Conservation (phyloP, 257 asterid genomes). For the Plantago elongata region DNA sequence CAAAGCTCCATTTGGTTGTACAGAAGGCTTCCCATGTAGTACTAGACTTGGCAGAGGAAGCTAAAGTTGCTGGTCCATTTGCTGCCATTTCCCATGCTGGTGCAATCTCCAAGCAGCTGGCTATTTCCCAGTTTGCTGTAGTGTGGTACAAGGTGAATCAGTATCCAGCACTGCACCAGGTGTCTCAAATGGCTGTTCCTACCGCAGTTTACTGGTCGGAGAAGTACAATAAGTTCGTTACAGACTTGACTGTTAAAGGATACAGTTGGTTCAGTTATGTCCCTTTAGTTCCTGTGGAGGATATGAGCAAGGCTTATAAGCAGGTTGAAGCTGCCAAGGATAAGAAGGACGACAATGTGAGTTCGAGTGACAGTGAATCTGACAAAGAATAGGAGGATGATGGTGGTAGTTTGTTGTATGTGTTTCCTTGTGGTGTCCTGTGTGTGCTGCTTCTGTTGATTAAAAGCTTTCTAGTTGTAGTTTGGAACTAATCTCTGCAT, state of each 20-base stretch:
- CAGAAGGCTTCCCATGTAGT: slow-evolving; percentile 33
- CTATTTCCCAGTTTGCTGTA: slow-evolving; percentile 33
- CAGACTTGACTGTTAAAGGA: slow-evolving; percentile 44
- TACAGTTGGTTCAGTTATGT: slow-evolving; percentile 38
- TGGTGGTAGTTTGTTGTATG: not conserved
- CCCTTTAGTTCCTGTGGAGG: slow-evolving; percentile 68
- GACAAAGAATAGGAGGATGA: slow-evolving; percentile 28
- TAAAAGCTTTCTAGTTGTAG: not conserved
- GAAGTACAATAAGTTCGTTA: slow-evolving; percentile 48
- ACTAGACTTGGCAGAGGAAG: slow-evolving; percentile 43
- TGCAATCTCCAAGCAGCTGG: slow-evolving; percentile 35
- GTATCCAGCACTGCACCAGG: slow-evolving; percentile 41
- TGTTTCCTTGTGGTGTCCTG: not conserved
- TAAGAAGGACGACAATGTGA: slow-evolving; percentile 35
- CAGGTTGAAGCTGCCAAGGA: slow-evolving; percentile 45
- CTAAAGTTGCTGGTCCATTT: slow-evolving; percentile 47
- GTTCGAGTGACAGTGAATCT: slow-evolving; percentile 33
- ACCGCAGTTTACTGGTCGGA: slow-evolving; percentile 47
- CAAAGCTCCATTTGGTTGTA: slow-evolving; percentile 24
- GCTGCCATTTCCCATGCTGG: slow-evolving; percentile 50
- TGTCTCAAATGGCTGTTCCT: slow-evolving; percentile 35
- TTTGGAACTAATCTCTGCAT: not conserved
- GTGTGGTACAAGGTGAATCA: slow-evolving; percentile 40
- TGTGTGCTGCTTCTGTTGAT: not conserved
- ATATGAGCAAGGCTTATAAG: slow-evolving; percentile 54